Percentiles rank a stretch among this genome's conserved stretches.
These are phyloP conservation scores for Penicillium hordei DNA, from an alignment of 2,329 filamentous ascomycete genomes.

Conservation along the genomic window DNA sequence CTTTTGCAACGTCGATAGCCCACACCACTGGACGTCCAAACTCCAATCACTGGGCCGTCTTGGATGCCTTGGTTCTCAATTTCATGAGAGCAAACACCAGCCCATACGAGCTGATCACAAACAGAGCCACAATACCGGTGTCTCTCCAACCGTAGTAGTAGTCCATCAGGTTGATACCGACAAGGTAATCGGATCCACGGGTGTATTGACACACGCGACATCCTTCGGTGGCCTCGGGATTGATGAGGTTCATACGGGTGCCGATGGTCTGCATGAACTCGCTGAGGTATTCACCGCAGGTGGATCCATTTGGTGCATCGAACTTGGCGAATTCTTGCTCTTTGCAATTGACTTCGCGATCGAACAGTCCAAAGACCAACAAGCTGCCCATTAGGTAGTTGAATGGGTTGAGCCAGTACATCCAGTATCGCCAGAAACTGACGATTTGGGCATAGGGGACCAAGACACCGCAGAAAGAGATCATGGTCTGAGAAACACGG, in stretches of 20 bases:
- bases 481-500: constrained; percentile 16
- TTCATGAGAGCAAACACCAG: constrained; percentile 46
- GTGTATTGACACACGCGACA: constrained; percentile 64
- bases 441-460: constrained; percentile 33
- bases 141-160: constrained; percentile 68
- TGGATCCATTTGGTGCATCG: constrained; percentile 42
- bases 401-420: constrained; percentile 34
- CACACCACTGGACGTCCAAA: neutral
- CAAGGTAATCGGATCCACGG: constrained; percentile 59
- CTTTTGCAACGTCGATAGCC: neutral
- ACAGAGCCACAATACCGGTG: constrained; percentile 58
- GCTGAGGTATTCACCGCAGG: constrained; percentile 59
- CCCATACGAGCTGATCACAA: constrained; percentile 55
- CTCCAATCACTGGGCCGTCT: constrained; percentile 31
- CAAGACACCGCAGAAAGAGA: constrained; percentile 34
- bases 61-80: constrained; percentile 36
- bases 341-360: constrained; percentile 26
- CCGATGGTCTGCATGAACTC: constrained; percentile 53
- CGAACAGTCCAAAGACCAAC: constrained; percentile 28
- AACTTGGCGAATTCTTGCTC: constrained; percentile 29
- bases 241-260: constrained; percentile 54
- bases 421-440: constrained; percentile 36
- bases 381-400: constrained; percentile 35
- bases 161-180: constrained; percentile 58
- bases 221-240: constrained; percentile 55